phyloP scores from a whole-genome alignment of 1,284 basidiomycete genomes.

The Papiliotrema laurentii region DNA sequence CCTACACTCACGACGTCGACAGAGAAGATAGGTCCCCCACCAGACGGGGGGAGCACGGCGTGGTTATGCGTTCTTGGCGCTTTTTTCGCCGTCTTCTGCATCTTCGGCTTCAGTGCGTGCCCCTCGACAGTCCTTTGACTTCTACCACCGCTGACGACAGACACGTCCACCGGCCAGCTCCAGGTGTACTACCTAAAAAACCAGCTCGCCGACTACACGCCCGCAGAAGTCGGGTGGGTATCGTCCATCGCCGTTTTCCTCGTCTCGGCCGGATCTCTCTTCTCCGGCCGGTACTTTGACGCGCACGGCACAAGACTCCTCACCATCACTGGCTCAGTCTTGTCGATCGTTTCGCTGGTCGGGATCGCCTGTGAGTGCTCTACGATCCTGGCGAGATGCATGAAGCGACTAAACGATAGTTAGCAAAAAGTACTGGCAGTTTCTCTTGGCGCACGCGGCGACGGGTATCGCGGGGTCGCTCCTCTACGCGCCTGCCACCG shows the following conservation, averaged over 20 bases:
- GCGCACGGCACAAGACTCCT: conserved; percentile 33
- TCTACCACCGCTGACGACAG: conserved; percentile 10
- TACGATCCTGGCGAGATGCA: neutral
- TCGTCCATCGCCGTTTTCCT: conserved; percentile 34
- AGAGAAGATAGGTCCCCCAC: conserved; percentile 37
- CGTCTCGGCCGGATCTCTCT: conserved; percentile 29
- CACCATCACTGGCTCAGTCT: conserved; percentile 20
- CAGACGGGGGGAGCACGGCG: conserved; percentile 42
- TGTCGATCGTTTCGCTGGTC: conserved; percentile 26
- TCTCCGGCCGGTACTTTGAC: conserved; percentile 42
- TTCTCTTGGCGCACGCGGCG: conserved; percentile 37
- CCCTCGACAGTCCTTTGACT: neutral
- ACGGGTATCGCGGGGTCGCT: conserved; percentile 36
- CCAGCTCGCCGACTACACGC: conserved; percentile 30
- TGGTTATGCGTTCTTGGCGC: conserved; percentile 38
- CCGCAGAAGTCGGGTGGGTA: conserved; percentile 41
- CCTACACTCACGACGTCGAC: neutral
- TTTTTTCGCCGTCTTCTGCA: conserved; percentile 36
- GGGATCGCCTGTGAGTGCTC: conserved; percentile 40
- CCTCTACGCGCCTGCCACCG: conserved; percentile 39
- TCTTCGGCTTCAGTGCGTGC: conserved; percentile 42
- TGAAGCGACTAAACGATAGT: conserved; percentile 12
- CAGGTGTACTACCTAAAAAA: conserved; percentile 36
- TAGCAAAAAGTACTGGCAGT: conserved; percentile 43
- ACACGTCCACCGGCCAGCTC: conserved; percentile 37